Conservation (phyloP, 2,329 filamentous ascomycete species). For the Fusarium scirpi region DNA sequence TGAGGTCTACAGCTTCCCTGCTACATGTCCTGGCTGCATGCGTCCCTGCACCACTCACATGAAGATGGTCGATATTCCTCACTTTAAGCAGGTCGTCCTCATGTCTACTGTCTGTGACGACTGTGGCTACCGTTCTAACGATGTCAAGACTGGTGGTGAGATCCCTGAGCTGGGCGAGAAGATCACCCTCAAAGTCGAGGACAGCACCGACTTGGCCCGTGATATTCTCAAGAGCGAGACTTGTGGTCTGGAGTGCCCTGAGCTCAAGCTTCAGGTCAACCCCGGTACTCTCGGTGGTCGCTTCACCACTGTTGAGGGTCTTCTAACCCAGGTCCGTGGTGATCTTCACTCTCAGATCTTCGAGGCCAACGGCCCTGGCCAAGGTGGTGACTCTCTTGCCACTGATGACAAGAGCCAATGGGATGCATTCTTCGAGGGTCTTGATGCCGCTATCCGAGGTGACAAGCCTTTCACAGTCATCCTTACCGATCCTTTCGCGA, state of each 20-base stretch:
- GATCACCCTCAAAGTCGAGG: slow-evolving; percentile 81
- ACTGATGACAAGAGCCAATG: slow-evolving; percentile 76
- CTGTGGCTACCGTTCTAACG: slow-evolving; percentile 95
- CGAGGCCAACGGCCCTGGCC: slow-evolving; percentile 70
- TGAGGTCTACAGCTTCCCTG: slow-evolving; percentile 92
- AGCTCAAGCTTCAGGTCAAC: slow-evolving; percentile 88
- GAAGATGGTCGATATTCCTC: slow-evolving; percentile 98
- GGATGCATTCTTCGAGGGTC: slow-evolving; percentile 81
- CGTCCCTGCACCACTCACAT: slow-evolving; percentile 91
- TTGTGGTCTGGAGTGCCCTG: slow-evolving; percentile 86
- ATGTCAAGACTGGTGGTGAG: slow-evolving; percentile 96
- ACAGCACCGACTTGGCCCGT: slow-evolving; percentile 79
- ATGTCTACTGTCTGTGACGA: slow-evolving; percentile 94
- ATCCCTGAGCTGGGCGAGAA: slow-evolving; percentile 87
- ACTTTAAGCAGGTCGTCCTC: slow-evolving; percentile 97
- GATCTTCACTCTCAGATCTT: slow-evolving; percentile 92
- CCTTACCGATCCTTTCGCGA: slow-evolving; percentile 88
- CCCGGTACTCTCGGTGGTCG: slow-evolving; percentile 94
- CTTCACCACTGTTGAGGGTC: slow-evolving; percentile 96
- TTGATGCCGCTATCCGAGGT: slow-evolving; percentile 83
- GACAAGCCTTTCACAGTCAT: slow-evolving; percentile 84
- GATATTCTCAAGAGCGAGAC: slow-evolving; percentile 98
- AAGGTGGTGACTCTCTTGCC: slow-evolving; percentile 83
- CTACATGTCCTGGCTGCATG: slow-evolving; percentile 90
- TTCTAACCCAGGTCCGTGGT: slow-evolving; percentile 90